Conservation (phyloP, 768 basidiomycete species). For the Thelephora aurantiotincta region DNA sequence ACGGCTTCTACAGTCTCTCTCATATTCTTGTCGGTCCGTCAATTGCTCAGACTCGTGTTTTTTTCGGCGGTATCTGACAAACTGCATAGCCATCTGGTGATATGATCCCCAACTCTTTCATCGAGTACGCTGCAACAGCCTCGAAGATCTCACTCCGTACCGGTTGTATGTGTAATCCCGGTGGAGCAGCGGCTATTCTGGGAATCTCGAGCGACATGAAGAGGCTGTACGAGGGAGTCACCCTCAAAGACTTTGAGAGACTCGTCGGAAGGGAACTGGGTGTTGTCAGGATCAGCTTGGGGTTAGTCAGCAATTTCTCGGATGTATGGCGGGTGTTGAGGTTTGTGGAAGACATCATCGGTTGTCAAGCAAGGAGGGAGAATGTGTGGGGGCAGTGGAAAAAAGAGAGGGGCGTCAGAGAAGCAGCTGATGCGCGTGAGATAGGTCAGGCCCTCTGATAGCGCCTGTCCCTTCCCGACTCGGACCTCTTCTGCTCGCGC, state of each 20-base stretch:
- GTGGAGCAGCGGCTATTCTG: slow-evolving; percentile 61
- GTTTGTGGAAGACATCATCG: slow-evolving; percentile 10
- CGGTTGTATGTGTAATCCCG: slow-evolving; percentile 84
- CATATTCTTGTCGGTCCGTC: slow-evolving; percentile 47
- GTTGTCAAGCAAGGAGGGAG: background rate
- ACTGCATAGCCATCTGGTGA: slow-evolving; percentile 42
- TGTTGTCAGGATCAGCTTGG: slow-evolving; percentile 65
- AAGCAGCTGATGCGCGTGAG: too few species aligned
- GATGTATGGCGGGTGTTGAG: slow-evolving; percentile 35
- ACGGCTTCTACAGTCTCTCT: slow-evolving; percentile 49
- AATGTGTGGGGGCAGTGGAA: background rate
- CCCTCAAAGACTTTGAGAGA: slow-evolving; percentile 45
- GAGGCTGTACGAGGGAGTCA: slow-evolving; percentile 41
- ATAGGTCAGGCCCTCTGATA: too few species aligned
- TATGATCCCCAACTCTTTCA: slow-evolving; percentile 57
- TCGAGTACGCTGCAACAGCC: slow-evolving; percentile 52
- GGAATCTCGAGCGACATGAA: slow-evolving; percentile 55
- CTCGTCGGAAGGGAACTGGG: slow-evolving; percentile 55
- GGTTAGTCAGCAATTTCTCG: slow-evolving; percentile 64
- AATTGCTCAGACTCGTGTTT: background rate
- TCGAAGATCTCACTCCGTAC: slow-evolving; percentile 64
- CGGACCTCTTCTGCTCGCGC: too few species aligned
- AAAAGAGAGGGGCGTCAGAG: background rate
- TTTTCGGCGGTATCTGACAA: slow-evolving; percentile 3
- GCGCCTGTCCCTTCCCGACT: too few species aligned